phyloP scores from a whole-genome alignment of 2,329 filamentous ascomycete genomes.

The Trichoderma harzianum region DNA sequence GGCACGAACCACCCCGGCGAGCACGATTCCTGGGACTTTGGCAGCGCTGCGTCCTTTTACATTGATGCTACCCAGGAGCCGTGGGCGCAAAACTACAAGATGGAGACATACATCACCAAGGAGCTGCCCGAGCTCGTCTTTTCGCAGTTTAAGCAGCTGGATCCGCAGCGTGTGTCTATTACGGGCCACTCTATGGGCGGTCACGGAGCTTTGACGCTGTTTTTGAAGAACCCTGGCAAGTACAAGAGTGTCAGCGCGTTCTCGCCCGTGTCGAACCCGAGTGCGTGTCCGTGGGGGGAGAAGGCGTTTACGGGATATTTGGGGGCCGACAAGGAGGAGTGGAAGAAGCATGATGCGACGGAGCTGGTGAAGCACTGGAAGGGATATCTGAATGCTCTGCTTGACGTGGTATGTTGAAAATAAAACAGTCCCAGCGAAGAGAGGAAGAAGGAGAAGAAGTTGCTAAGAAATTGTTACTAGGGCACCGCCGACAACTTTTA shows the following conservation, averaged over 20 bases:
- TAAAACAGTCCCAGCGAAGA: not conserved
- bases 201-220: conserved; percentile 89
- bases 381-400: conserved; percentile 68
- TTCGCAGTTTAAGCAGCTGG: conserved; percentile 65
- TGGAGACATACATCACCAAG: conserved; percentile 88
- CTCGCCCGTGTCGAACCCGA: conserved; percentile 84
- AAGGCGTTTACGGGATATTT: conserved; percentile 95
- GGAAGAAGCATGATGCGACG: conserved; percentile 88
- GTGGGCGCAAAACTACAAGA: conserved; percentile 77
- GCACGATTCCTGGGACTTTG: conserved; percentile 88
- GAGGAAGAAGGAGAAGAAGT: not conserved
- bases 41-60: conserved; percentile 90
- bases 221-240: conserved; percentile 83
- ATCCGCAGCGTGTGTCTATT: conserved; percentile 70
- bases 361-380: conserved; percentile 79
- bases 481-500: conserved; percentile 96
- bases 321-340: conserved; percentile 69
- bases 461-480: conserved; percentile 37
- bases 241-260: conserved; percentile 90
- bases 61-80: conserved; percentile 76
- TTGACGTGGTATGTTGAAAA: conserved; percentile 66
- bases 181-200: conserved; percentile 97
- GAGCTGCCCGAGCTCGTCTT: conserved; percentile 83
- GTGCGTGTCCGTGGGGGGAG: conserved; percentile 84
- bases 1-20: conserved; percentile 79